phyloP scores from a whole-genome alignment of 495 filamentous ascomycete species.

The Penicillium lividum region DNA sequence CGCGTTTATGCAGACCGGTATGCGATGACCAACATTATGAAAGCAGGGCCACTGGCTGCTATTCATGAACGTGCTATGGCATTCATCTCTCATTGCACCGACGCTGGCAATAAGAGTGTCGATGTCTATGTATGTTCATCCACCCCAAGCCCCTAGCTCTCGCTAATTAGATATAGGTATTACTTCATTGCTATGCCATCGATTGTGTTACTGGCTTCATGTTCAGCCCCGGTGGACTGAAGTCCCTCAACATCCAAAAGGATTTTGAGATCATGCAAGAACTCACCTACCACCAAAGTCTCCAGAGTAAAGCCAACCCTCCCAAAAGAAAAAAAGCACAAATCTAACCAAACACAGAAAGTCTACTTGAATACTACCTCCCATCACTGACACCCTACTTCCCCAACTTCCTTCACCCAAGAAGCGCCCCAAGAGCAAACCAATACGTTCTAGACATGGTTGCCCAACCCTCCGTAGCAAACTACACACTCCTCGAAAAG shows the following conservation, averaged over 20 bases:
- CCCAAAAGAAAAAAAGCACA: slow-evolving; percentile 26
- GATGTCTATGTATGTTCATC: slow-evolving; percentile 56
- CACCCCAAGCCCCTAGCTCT: not conserved
- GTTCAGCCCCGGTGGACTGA: slow-evolving; percentile 61
- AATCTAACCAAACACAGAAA: slow-evolving; percentile 29
- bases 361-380: slow-evolving; percentile 33
- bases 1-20: slow-evolving; percentile 64
- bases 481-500: slow-evolving; percentile 35
- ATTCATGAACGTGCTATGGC: slow-evolving; percentile 54
- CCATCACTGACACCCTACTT: slow-evolving; percentile 29
- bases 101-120: slow-evolving; percentile 40
- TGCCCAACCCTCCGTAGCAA: slow-evolving; percentile 23
- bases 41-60: slow-evolving; percentile 48
- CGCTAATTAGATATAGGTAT: slow-evolving; percentile 18
- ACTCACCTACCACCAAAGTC: slow-evolving; percentile 62
- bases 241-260: slow-evolving; percentile 50
- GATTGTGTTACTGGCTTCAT: slow-evolving; percentile 67
- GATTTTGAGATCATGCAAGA: slow-evolving; percentile 66
- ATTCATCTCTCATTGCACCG: slow-evolving; percentile 52
- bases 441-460: slow-evolving; percentile 31
- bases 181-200: slow-evolving; percentile 62
- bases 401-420: slow-evolving; percentile 28
- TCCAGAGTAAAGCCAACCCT: slow-evolving; percentile 51
- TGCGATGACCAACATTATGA: slow-evolving; percentile 65
- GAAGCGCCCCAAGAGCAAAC: slow-evolving; percentile 34